Conservation (phyloP, 176 grass and related monocot genomes). For the Hordeum marinum region DNA sequence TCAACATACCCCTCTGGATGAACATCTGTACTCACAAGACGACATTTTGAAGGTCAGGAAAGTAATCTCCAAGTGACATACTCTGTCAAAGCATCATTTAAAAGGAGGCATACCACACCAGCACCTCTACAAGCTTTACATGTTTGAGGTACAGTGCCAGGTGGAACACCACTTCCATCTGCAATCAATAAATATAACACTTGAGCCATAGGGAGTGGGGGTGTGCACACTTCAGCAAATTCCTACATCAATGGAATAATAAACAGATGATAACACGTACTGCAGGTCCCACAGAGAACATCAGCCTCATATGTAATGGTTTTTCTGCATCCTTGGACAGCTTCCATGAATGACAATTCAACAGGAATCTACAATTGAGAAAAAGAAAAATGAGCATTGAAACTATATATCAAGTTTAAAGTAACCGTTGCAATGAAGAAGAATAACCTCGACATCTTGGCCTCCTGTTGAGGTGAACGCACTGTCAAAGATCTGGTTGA, state of each 20-base stretch:
- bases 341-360: conserved; percentile 96
- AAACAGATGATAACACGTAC: conserved; percentile 47
- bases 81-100: conserved; percentile 1
- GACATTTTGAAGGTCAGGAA: conserved; percentile 25
- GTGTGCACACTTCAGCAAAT: background rate
- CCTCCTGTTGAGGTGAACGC: conserved; percentile 53
- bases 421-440: conserved; percentile 1
- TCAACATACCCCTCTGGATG: conserved; percentile 54
- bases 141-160: conserved; percentile 87
- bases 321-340: conserved; percentile 94
- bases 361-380: conserved; percentile 59
- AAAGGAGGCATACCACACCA: conserved; percentile 61
- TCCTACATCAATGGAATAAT: background rate
- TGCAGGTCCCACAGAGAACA: conserved; percentile 80
- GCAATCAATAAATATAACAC: conserved; percentile 27
- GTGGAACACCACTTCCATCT: conserved; percentile 94
- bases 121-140: conserved; percentile 87
- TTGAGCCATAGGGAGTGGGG: background rate
- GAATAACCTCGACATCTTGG: conserved; percentile 85
- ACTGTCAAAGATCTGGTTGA: conserved; percentile 72
- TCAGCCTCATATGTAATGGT: conserved; percentile 70
- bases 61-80: conserved; percentile 9
- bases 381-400: conserved; percentile 18
- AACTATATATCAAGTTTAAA: conserved; percentile 2
- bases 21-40: conserved; percentile 46